These are phyloP conservation scores for Saccharum hybrid DNA, from an alignment of 202 grass and related monocot genomes.

Conservation along the genomic window DNA sequence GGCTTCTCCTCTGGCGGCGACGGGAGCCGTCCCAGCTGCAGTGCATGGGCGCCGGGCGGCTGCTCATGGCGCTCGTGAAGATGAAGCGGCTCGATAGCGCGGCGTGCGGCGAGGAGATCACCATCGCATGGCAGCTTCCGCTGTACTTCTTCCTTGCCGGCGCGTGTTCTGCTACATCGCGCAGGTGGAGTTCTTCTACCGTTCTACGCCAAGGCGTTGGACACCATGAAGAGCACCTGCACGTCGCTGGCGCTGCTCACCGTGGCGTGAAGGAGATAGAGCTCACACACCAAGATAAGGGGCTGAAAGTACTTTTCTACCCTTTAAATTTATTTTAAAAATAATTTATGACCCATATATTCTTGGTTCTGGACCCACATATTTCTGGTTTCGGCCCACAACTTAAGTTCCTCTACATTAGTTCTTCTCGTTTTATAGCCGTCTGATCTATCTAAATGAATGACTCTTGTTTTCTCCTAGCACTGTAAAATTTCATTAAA, in stretches of 20 bases:
- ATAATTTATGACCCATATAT: neutral
- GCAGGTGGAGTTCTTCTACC: slow-evolving; percentile 67
- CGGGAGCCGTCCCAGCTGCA: no score
- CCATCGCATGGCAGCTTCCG: slow-evolving; percentile 68
- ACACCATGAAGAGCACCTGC: slow-evolving; percentile 83
- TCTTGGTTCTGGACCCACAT: neutral
- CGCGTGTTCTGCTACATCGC: slow-evolving; percentile 63
- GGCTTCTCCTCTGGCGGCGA: no score
- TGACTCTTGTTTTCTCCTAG: no score
- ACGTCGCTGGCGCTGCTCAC: slow-evolving; percentile 56
- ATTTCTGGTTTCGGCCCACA: no score
- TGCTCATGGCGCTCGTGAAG: slow-evolving; percentile 32
- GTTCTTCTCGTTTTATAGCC: no score
- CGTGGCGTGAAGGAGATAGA: slow-evolving; percentile 28
- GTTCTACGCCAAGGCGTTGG: slow-evolving; percentile 47
- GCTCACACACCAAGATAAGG: no score
- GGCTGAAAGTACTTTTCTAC: no score
- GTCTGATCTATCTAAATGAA: no score
- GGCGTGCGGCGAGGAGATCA: slow-evolving; percentile 39
- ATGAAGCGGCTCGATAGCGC: slow-evolving; percentile 50
- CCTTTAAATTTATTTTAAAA: no score
- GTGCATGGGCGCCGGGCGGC: no score
- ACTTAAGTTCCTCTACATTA: no score
- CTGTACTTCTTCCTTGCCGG: slow-evolving; percentile 65
- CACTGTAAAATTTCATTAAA: no score